Conservation (phyloP, 2,329 filamentous ascomycete genomes). For the Apiospora sp. region DNA sequence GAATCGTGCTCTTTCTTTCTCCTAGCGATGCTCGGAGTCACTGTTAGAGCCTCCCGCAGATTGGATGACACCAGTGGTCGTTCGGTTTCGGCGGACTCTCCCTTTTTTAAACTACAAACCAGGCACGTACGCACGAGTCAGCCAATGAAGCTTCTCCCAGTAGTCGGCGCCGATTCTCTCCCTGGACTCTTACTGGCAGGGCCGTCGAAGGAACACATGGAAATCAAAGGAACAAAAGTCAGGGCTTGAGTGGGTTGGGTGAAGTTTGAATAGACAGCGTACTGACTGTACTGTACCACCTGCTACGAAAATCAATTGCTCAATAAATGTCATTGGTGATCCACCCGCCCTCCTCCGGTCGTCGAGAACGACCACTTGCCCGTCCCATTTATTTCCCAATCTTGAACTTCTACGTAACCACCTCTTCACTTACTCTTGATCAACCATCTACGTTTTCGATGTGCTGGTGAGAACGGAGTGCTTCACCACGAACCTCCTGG, state of each 20-base stretch:
- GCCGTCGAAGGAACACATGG: not conserved
- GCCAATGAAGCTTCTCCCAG: conserved; percentile 15
- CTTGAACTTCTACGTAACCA: not conserved
- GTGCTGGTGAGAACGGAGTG: conserved; percentile 18
- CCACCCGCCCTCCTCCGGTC: conserved; percentile 3
- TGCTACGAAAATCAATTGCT: not conserved
- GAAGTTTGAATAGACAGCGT: not conserved
- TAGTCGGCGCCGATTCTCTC: conserved; percentile 14
- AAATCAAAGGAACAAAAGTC: not conserved
- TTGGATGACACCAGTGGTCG: conserved; percentile 7
- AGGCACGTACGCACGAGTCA: conserved; percentile 17
- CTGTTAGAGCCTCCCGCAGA: not conserved
- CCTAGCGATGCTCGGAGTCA: conserved; percentile 5
- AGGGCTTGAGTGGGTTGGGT: not conserved
- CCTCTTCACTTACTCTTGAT: not conserved
- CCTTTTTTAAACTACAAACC: not conserved
- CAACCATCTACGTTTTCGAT: not conserved
- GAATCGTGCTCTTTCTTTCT: not conserved
- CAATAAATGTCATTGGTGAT: conserved; percentile 9
- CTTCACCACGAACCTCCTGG: conserved; percentile 7
- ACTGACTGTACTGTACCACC: not conserved
- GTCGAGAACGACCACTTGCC: conserved; percentile 2
- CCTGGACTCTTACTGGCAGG: not conserved
- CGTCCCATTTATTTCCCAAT: not conserved
- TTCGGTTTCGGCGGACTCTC: conserved; percentile 5